A percentile compares a stretch with the other conserved stretches of the same genome.
Evolutionary conservation across 305 asterid species (phyloP).

Genomic region (Fraxinus albicans): DNA sequence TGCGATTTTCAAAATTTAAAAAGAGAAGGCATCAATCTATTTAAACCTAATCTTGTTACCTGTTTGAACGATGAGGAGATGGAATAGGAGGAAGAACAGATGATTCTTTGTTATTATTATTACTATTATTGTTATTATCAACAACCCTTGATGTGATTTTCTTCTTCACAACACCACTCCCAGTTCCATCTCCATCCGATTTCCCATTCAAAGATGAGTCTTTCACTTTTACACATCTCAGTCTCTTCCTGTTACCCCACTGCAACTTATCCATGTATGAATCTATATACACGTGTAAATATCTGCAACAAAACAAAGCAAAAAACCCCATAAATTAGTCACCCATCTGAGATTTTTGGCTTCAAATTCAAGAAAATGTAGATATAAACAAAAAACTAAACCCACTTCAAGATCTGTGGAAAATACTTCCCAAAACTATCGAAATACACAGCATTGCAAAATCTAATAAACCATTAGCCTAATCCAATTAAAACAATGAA

Average conservation of each 20-base stretch:
- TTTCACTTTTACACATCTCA: constrained; percentile 64
- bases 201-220: constrained; percentile 58
- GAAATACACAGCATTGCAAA: constrained; percentile 1
- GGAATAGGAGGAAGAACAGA: constrained; percentile 47
- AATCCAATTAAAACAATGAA: constrained; percentile 12
- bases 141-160: constrained; percentile 67
- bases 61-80: constrained; percentile 65
- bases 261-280: constrained; percentile 65
- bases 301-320: not conserved
- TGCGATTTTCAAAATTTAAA: constrained; percentile 6
- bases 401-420: constrained; percentile 47
- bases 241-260: constrained; percentile 70
- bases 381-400: constrained; percentile 31
- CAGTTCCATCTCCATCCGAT: constrained; percentile 44
- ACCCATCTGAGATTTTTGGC: constrained; percentile 24
- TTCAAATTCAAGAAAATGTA: constrained; percentile 1
- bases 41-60: constrained; percentile 35
- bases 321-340: not conserved
- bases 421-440: constrained; percentile 12
- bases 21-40: constrained; percentile 11
- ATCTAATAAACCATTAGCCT: constrained; percentile 22
- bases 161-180: constrained; percentile 61
- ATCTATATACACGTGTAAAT: not conserved
- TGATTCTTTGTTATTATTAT: constrained; percentile 31
- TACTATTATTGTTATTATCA: constrained; percentile 35